Evolutionary conservation across 495 filamentous ascomycete genomes (phyloP).

Genomic region (Apodospora peruviana): DNA sequence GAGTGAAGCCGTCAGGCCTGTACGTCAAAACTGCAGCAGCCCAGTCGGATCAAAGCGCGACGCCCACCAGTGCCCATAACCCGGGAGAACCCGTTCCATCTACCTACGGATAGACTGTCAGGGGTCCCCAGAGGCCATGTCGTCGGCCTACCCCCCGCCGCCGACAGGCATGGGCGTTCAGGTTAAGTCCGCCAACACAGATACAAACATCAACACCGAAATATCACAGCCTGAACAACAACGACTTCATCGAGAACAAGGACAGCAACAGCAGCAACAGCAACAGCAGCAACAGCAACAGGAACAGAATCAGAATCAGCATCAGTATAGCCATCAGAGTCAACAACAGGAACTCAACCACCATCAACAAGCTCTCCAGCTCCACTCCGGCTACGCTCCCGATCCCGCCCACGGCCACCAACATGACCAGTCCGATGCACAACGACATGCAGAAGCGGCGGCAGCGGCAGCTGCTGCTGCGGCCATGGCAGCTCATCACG

Average conservation of each 20-base stretch:
- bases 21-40: not conserved
- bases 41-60: not conserved
- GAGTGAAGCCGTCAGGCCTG: constrained; percentile 6
- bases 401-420: not conserved
- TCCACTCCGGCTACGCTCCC: not conserved
- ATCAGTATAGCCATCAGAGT: not conserved
- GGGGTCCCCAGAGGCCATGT: not conserved
- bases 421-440: constrained; percentile 2
- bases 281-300: not conserved
- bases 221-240: not conserved
- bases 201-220: not conserved
- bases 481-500: constrained; percentile 34
- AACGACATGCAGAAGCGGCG: no score
- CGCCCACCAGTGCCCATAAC: not conserved
- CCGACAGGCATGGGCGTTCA: no score
- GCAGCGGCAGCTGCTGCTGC: constrained; percentile 19
- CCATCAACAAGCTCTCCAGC: not conserved
- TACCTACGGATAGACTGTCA: not conserved
- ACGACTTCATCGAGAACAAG: not conserved
- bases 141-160: constrained; percentile 4
- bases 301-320: not conserved
- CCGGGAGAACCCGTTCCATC: not conserved
- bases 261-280: constrained; percentile 1
- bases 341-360: not conserved
- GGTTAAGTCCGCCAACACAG: not conserved